These are phyloP conservation scores for Mayamaea pseudoterrestris DNA, from an alignment of 108 stramenopile species.

Conservation along the genomic window DNA sequence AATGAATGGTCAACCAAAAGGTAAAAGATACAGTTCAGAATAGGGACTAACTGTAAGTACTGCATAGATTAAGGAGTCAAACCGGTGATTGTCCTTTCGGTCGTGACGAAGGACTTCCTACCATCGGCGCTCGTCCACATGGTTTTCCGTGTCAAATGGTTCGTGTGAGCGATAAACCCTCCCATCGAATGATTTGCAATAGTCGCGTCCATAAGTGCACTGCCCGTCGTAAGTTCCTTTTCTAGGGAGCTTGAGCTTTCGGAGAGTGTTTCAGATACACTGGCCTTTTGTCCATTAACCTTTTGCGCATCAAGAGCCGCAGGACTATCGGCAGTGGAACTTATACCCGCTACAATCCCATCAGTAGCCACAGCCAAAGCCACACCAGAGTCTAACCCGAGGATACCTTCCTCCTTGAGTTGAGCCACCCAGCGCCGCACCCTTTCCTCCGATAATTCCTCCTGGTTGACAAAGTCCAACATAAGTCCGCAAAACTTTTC, in stretches of 20 bases:
- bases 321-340: constrained; percentile 6
- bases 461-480: constrained; percentile 76
- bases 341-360: constrained; percentile 21
- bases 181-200: constrained; percentile 18
- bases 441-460: constrained; percentile 62
- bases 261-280: neutral
- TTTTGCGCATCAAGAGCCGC: too few relatives aligned
- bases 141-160: constrained; percentile 42
- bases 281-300: too few relatives aligned
- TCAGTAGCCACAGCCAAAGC: too few relatives aligned
- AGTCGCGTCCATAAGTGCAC: constrained; percentile 16
- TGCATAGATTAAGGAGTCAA: too few relatives aligned
- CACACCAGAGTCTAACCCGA: too few relatives aligned
- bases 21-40: too few relatives aligned
- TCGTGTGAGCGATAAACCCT: constrained; percentile 50
- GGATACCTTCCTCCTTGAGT: constrained; percentile 58
- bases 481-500: constrained; percentile 77
- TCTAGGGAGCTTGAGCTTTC: constrained; percentile 9
- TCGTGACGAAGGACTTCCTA: constrained; percentile 18
- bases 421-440: constrained; percentile 69
- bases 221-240: constrained; percentile 20
- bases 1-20: too few relatives aligned
- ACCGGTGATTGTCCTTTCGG: too few relatives aligned
- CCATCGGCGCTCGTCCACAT: constrained; percentile 70
- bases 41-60: too few relatives aligned